These are phyloP conservation scores for Pharus latifolius DNA, from an alignment of 176 grass and related monocot species.

Conservation along the genomic window DNA sequence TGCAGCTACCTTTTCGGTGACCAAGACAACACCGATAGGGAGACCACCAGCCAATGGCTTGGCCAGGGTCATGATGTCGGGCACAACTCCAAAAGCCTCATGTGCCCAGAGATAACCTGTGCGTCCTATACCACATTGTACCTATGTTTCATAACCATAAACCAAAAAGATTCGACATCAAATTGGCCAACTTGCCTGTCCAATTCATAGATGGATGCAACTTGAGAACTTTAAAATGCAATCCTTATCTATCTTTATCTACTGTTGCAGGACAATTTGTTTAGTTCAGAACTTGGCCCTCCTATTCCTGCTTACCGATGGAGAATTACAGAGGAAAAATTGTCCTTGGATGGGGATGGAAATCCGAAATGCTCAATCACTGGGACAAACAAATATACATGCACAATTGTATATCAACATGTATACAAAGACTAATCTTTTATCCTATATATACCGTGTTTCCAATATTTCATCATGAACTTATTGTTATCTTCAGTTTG, in stretches of 20 bases:
- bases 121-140: slow-evolving; percentile 79
- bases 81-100: slow-evolving; percentile 41
- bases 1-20: slow-evolving; percentile 55
- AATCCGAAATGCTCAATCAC: too few relatives aligned
- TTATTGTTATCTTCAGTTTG: not conserved
- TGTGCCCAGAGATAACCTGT: slow-evolving; percentile 80
- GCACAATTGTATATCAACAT: too few relatives aligned
- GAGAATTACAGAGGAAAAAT: not conserved
- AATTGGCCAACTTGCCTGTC: too few relatives aligned
- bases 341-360: not conserved
- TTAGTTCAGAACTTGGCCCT: not conserved
- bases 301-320: not conserved
- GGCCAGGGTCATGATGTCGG: slow-evolving; percentile 81
- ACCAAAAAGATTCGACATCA: not conserved
- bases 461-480: too few relatives aligned
- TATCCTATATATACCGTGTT: too few relatives aligned
- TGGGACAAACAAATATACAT: too few relatives aligned
- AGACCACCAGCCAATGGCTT: slow-evolving; percentile 75
- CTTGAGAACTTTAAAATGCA: not conserved
- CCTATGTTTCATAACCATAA: slow-evolving; percentile 22
- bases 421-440: too few relatives aligned
- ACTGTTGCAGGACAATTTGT: not conserved
- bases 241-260: not conserved
- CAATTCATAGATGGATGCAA: not conserved
- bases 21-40: slow-evolving; percentile 56